Percentiles rank a stretch among this genome's conserved stretches.
Conservation (phyloP, 1,284 basidiomycete species). For the Trichosporon sp. region DNA sequence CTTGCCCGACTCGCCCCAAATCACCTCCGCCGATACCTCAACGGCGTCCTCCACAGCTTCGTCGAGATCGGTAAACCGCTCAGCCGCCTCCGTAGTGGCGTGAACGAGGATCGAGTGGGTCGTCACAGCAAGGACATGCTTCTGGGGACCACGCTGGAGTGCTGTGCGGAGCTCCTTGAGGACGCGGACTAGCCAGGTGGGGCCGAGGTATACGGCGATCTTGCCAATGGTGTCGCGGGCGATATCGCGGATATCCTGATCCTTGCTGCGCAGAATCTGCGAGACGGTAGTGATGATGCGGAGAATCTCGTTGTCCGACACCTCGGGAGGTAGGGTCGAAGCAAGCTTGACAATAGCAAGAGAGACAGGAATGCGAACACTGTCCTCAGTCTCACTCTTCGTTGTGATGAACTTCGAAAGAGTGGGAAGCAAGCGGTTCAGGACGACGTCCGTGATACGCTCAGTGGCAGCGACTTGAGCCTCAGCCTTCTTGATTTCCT, state of each 20-base stretch:
- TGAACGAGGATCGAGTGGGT: constrained; percentile 77
- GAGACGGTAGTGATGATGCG: constrained; percentile 77
- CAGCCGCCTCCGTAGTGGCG: constrained; percentile 57
- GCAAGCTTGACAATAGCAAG: constrained; percentile 84
- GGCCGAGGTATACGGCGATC: constrained; percentile 70
- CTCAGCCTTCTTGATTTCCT: constrained; percentile 17
- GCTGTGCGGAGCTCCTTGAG: constrained; percentile 77
- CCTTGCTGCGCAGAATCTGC: constrained; percentile 83
- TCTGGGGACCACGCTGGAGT: constrained; percentile 83
- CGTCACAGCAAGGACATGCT: constrained; percentile 84
- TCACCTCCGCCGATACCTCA: constrained; percentile 80
- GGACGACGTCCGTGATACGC: constrained; percentile 70
- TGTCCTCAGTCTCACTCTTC: constrained; percentile 69
- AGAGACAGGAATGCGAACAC: constrained; percentile 77
- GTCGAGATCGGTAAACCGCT: constrained; percentile 64
- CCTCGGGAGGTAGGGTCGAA: constrained; percentile 65
- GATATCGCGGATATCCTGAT: constrained; percentile 88
- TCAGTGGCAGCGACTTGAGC: constrained; percentile 13
- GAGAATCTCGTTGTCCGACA: constrained; percentile 66
- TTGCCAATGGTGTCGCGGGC: constrained; percentile 78
- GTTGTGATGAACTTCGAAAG: constrained; percentile 73
- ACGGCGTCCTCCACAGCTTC: constrained; percentile 70
- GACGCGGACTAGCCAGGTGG: constrained; percentile 65
- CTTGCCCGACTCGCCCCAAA: constrained; percentile 90
- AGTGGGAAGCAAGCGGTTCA: constrained; percentile 65